These are phyloP conservation scores for Leishmania braziliensis DNA, from an alignment of 208 protist species.

Conservation along the genomic window DNA sequence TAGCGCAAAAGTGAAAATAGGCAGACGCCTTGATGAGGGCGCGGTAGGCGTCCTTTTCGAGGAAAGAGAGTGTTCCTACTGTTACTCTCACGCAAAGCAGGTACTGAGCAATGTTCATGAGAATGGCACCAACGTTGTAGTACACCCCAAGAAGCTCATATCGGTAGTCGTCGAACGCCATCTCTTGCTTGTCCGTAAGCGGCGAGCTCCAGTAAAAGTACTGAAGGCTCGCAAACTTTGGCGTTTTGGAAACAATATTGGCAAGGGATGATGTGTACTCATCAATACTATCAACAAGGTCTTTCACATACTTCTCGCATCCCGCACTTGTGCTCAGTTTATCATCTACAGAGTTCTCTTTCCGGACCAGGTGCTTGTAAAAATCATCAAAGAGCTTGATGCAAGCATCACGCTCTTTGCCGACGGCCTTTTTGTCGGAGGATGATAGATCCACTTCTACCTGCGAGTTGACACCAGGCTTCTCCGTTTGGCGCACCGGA, in stretches of 20 bases:
- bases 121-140: slow-evolving; percentile 57
- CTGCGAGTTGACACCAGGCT: slow-evolving; percentile 34
- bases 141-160: slow-evolving; percentile 72
- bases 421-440: slow-evolving; percentile 40
- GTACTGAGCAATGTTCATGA: slow-evolving; percentile 63
- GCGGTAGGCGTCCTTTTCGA: slow-evolving; percentile 74
- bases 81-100: slow-evolving; percentile 41
- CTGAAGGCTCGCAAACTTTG: slow-evolving; percentile 39
- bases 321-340: slow-evolving; percentile 12
- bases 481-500: slow-evolving; percentile 19
- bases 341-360: slow-evolving; percentile 21
- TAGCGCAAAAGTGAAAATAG: slow-evolving; percentile 56
- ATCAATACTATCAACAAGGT: slow-evolving; percentile 36
- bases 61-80: slow-evolving; percentile 27
- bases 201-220: slow-evolving; percentile 70
- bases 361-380: slow-evolving; percentile 23
- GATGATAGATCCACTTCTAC: slow-evolving; percentile 37
- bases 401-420: slow-evolving; percentile 38
- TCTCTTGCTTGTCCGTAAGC: slow-evolving; percentile 38
- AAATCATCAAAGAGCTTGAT: slow-evolving; percentile 41
- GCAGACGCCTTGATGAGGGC: slow-evolving; percentile 53
- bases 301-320: slow-evolving; percentile 38
- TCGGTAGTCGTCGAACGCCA: slow-evolving; percentile 68
- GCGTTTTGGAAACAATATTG: slow-evolving; percentile 31
- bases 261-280: slow-evolving; percentile 38